Base-by-base conservation (phyloP, 2,329 filamentous ascomycete species). In the Trichoderma arundinaceum region DNA sequence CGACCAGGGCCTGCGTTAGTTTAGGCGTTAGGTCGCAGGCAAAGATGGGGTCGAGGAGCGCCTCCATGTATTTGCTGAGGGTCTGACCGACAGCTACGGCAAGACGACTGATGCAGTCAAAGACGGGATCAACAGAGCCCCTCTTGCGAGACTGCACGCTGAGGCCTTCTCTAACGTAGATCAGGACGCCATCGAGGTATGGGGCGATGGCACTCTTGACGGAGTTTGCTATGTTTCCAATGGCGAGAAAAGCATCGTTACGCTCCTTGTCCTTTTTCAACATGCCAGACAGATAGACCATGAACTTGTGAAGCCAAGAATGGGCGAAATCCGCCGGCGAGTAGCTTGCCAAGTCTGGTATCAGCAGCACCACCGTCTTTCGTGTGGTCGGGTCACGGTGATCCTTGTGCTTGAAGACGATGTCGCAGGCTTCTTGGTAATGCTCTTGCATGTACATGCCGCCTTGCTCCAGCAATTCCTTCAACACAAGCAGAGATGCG, bases 401-500 rank as follows among this genome's bases (percentile, higher is more conserved):
- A 71, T 99, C 95, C 77, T 96, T 96, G 77, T 96, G 92, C 68
- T 91, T 90, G 70, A 94, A 89, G 41, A 97, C 92, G 69, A 95
- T 94, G 68, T 99, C 95, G 76, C 94, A 98, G 10, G 92, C 90
- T 71, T 96, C 92, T 66, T 90, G 88, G 77, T 98, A 99, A 74
- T 94, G 88, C 44, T 94, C 92, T 73, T 97, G 93, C 95, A 99
- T 98, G 78, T 96, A 99, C 94, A 99, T 99, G 72, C 93, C 94
- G 61, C 95, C 95, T 76, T 97, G 94, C 69, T 95, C 88, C 17
- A 99, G 87, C 54, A 99, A 85, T 79, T 98, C 94, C 76, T 94
- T 96, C 72, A 98, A 85, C 1, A 96, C 93, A 19, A 99, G 84
- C 46, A 99, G 84, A 1, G 94, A 97, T n/a, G 92, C 95, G 75